Base-by-base conservation (phyloP, 1,139 yeast species). In the Geotrichum carabidarum region DNA sequence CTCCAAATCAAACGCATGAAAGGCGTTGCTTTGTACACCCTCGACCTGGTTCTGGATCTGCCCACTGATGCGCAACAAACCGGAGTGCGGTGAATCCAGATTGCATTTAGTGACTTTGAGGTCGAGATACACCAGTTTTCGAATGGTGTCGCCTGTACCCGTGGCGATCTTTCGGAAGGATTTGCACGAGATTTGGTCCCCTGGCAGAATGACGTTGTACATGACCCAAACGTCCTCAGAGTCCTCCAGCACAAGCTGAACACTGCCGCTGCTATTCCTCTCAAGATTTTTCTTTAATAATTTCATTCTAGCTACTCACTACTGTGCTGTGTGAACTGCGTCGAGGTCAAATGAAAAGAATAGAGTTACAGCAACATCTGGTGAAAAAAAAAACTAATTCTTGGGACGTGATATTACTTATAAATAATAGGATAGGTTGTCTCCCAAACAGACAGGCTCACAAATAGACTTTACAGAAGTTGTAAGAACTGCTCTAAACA, bases 191-290 rank as follows among this genome's bases (percentile, higher is more conserved):
- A 93, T 75, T 58, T 81, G 83, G 70, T 93, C 99, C 27, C 86
- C 88, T 54, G 79, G 80, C 52, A 82, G 83, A 9, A 93, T 77
- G 38, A 93, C 74, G 64, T 93, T 94, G 74, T 88, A 90, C 11
- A 89, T 68, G 46, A 86, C 84, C 91, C 97, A 93, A 59, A 93
- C 75, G 68, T 93, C 99, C 64, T 93, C 98, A 42, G 88, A 82
- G 64, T 93, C 98, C 64, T 90, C 89, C 0, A 97, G 93, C 2
- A 81, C 74, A 15, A 91, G 70, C 0, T 84, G 77, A 14, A 88
- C 77, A 2, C 77, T 73, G 12, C 93, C 95, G 61, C 83, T 77
- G 56, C 79, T 75, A 62, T 85, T 89, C 62, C 80, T 82, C 57
- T 80, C 83, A 50, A 83, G 72, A 31, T 67, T 68, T 57, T 79